phyloP scores from a whole-genome alignment of 2,329 filamentous ascomycete species.

The Ophiostoma ips region DNA sequence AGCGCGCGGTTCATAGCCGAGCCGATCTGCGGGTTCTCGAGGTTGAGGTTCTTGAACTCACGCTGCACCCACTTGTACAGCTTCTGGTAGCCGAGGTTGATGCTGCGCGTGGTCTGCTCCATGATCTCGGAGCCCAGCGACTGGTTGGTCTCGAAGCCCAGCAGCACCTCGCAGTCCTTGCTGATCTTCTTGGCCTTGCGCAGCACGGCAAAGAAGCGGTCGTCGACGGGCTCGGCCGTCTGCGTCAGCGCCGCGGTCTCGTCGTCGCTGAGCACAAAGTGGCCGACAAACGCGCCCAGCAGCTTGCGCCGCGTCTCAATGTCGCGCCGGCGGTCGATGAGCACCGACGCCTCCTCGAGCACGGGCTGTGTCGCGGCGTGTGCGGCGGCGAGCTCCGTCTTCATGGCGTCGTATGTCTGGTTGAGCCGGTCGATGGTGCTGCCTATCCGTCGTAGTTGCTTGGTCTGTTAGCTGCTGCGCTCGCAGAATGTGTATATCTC shows the following conservation, averaged over 20 bases:
- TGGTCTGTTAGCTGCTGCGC: not conserved
- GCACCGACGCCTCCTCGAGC: conserved; percentile 59
- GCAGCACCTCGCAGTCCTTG: conserved; percentile 73
- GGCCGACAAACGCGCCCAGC: conserved; percentile 60
- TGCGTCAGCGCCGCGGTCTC: conserved; percentile 65
- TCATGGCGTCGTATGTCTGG: conserved; percentile 66
- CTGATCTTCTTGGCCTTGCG: conserved; percentile 74
- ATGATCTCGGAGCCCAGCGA: conserved; percentile 78
- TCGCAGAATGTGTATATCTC: no score
- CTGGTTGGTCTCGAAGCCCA: conserved; percentile 91
- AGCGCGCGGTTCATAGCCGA: conserved; percentile 70
- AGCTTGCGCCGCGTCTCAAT: conserved; percentile 70
- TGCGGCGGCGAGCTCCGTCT: conserved; percentile 59
- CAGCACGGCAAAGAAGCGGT: conserved; percentile 68
- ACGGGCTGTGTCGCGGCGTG: conserved; percentile 61
- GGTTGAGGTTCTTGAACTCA: conserved; percentile 80
- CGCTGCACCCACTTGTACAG: conserved; percentile 90
- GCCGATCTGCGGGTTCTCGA: conserved; percentile 89
- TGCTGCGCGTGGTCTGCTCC: conserved; percentile 73
- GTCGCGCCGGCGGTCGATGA: conserved; percentile 59
- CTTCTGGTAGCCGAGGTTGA: conserved; percentile 88
- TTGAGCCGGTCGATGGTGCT: conserved; percentile 66
- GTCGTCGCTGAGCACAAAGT: conserved; percentile 75
- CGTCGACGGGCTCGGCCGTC: conserved; percentile 68
- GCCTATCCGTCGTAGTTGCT: conserved; percentile 83